Evolutionary conservation across 2,329 filamentous ascomycete genomes (phyloP).

Genomic region (Thermochaetoides dissita): DNA sequence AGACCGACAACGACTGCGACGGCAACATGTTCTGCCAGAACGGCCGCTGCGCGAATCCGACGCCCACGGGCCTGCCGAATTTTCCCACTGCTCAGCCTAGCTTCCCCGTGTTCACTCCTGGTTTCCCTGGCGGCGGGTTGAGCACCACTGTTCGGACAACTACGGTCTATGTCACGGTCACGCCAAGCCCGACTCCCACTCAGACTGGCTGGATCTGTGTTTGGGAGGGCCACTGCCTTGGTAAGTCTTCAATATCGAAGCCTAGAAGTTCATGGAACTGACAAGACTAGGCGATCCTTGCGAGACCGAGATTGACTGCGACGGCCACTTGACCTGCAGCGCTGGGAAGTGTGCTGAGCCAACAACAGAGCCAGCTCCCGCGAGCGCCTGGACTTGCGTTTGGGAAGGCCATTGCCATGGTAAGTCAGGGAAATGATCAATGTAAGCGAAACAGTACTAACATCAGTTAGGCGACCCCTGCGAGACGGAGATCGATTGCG

Average conservation of each 20-base stretch:
- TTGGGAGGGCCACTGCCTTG: slow-evolving; percentile 10
- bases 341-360: slow-evolving; percentile 3
- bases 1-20: slow-evolving; percentile 12
- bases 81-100: background rate
- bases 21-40: slow-evolving; percentile 7
- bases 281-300: slow-evolving; percentile 7
- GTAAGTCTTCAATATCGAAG: background rate
- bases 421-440: background rate
- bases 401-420: slow-evolving; percentile 10
- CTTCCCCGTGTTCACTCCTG: too few species aligned
- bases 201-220: slow-evolving; percentile 1
- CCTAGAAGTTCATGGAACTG: background rate
- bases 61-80: background rate
- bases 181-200: slow-evolving; percentile 1
- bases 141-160: slow-evolving; percentile 5
- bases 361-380: background rate
- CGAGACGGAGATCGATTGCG: slow-evolving; percentile 11
- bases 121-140: background rate
- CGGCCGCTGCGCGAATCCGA: slow-evolving; percentile 8
- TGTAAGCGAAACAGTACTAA: too few species aligned
- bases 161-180: slow-evolving; percentile 6
- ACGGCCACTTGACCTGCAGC: slow-evolving; percentile 6
- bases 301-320: slow-evolving; percentile 11
- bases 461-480: slow-evolving; percentile 6
- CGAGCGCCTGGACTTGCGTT: slow-evolving; percentile 1